Evolutionary conservation across 352 stramenopile species (phyloP).

Genomic region (Hyaloperonospora brassicae): DNA sequence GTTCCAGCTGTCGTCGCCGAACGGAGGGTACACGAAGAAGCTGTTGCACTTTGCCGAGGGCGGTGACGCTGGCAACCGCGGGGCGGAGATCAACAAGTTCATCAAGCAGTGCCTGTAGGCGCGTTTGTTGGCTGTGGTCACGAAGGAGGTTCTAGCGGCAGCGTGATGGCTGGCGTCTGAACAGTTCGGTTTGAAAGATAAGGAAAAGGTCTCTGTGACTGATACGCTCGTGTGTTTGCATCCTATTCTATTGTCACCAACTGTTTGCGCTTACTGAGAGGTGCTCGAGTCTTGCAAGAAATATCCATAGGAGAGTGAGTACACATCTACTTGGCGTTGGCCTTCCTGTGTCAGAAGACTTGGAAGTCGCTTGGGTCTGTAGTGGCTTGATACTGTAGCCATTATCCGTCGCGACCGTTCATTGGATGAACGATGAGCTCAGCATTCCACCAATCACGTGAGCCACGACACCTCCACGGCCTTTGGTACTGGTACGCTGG

Average conservation of each 20-base stretch:
- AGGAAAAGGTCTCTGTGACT: conserved; percentile 24
- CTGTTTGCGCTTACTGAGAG: too few species aligned
- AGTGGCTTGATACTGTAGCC: too few species aligned
- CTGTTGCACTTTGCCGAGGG: conserved; percentile 91
- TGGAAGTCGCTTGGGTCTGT: too few species aligned
- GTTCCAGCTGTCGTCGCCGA: conserved; percentile 97
- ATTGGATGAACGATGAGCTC: too few species aligned
- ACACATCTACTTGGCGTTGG: too few species aligned
- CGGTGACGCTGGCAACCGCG: conserved; percentile 89
- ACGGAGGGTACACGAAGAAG: conserved; percentile 92
- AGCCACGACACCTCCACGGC: neutral
- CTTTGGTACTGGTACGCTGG: too few species aligned
- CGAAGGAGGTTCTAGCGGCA: conserved; percentile 4
- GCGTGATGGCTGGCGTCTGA: conserved; percentile 23
- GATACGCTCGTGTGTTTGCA: too few species aligned
- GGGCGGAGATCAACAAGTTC: conserved; percentile 91
- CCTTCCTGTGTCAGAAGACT: too few species aligned
- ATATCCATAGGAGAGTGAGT: too few species aligned
- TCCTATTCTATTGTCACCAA: too few species aligned
- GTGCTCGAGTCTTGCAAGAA: too few species aligned
- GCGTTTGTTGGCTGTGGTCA: neutral
- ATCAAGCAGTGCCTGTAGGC: conserved; percentile 92
- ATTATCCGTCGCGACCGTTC: too few species aligned
- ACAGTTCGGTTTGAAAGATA: conserved; percentile 51
- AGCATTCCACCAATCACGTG: neutral